Evolutionary conservation across 108 stramenopile species (phyloP).

Genomic region (Craspedostauros australis): DNA sequence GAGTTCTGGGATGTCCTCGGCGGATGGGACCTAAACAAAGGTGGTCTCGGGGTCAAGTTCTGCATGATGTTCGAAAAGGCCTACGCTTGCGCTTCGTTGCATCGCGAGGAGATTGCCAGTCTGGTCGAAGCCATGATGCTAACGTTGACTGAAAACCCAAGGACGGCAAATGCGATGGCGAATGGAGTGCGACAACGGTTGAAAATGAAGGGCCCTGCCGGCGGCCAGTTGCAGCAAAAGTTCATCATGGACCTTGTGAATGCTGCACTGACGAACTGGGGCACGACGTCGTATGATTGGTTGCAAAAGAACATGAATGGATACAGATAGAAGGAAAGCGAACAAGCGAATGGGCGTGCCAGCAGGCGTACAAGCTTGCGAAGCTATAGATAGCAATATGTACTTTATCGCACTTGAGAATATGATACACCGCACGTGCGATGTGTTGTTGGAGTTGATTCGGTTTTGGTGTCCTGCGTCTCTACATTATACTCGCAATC

Average conservation of each 20-base stretch:
- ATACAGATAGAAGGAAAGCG: constrained; percentile 59
- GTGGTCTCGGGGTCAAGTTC: constrained; percentile 66
- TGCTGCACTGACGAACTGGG: constrained; percentile 78
- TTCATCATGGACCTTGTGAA: constrained; percentile 83
- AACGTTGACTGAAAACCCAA: constrained; percentile 59
- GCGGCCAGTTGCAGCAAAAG: constrained; percentile 57
- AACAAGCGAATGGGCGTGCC: too few species aligned
- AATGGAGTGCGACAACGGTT: constrained; percentile 64
- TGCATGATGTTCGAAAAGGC: constrained; percentile 85
- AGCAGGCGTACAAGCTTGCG: too few species aligned
- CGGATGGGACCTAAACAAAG: constrained; percentile 78
- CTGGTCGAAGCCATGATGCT: constrained; percentile 76
- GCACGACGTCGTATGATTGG: constrained; percentile 85
- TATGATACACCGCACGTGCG: too few species aligned
- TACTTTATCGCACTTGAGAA: too few species aligned
- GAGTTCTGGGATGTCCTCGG: constrained; percentile 93
- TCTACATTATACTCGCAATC: too few species aligned
- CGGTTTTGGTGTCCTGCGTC: too few species aligned
- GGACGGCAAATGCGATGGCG: constrained; percentile 47
- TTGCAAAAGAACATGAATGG: constrained; percentile 89
- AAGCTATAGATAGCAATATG: too few species aligned
- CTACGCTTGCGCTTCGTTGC: constrained; percentile 65
- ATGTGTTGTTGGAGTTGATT: too few species aligned
- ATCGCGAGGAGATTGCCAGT: constrained; percentile 70
- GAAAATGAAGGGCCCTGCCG: constrained; percentile 63